phyloP scores from a whole-genome alignment of 2,329 filamentous ascomycete genomes.

The Bertia moriformis region DNA sequence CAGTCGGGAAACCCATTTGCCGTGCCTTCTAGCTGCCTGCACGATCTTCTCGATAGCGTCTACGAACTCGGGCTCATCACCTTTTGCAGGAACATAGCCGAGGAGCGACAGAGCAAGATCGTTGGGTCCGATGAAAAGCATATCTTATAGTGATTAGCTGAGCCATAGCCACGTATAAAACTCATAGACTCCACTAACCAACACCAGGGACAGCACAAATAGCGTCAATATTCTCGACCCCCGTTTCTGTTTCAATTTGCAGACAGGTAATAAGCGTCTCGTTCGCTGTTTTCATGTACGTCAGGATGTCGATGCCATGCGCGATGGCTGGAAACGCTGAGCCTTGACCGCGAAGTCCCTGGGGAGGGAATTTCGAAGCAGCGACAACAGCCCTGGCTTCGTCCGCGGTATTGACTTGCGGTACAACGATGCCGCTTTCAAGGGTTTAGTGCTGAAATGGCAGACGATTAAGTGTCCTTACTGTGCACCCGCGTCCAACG shows the following conservation, averaged over 20 bases:
- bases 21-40: not conserved
- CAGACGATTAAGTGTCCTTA: not conserved
- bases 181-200: not conserved
- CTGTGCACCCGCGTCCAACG: not conserved
- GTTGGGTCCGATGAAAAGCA: not conserved
- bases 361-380: not conserved
- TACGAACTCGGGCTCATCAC: not conserved
- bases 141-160: too few species aligned
- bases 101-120: not conserved
- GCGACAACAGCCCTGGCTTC: not conserved
- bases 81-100: not conserved
- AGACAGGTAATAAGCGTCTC: not conserved
- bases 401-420: not conserved
- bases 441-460: not conserved
- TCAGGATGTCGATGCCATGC: not conserved
- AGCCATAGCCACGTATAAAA: too few species aligned
- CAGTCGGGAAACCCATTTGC: not conserved
- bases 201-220: not conserved
- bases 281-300: not conserved
- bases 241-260: not conserved
- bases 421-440: not conserved
- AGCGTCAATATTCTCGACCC: not conserved
- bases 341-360: not conserved
- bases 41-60: not conserved
- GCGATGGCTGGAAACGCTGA: not conserved